Evolutionary conservation across 1,284 basidiomycete genomes (phyloP), one percentile per base, ranked within the genome.

Genomic region (Fistulina hepatica): DNA sequence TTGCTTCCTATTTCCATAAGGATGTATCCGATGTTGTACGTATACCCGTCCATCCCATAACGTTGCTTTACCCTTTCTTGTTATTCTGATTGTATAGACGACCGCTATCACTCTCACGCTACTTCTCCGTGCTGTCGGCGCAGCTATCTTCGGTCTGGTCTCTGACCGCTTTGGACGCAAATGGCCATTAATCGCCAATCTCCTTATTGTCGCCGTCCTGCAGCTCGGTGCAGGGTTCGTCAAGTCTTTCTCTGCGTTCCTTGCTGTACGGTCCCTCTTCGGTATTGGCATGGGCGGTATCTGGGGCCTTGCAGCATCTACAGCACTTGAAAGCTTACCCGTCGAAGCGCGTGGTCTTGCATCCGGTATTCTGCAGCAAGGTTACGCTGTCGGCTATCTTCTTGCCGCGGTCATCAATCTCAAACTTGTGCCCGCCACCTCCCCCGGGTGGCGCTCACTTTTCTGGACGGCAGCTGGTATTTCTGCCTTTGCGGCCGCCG

Each of bases 41-140:
- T 60, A 21, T 19, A 34, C 28, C 34, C 21, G 15, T 8, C 10
- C 38, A 34, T 34, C 33, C 23, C 23, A 5, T 24, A n/a, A 25
- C 12, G 19, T 44, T 23, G 34, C 25, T n/a, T 37, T 22, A 4
- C 17, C 28, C 33, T 19, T 28, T 40, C 12, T 12, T 39, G 12
- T 37, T 34, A 30, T 35, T 28, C 31, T 23, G 25, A 28, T 30
- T 17, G 17, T 33, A 22, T 48, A 83, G 79, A 81, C 84, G 34
- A 76, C 76, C 20, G 74, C 89, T 6, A 92, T 98, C 54, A 97
- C 93, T 3, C 71, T 97, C 34, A 97, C 93, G 0, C 69, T 97
- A 1, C 75, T 97, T 21, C 89, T 95, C 66, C 79, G 94, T 37
- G 83, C 85, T 1, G 61, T 75, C 21, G 94, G 93, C 17, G 92